phyloP scores from a whole-genome alignment of 164 flowering plant genomes.

The Houttuynia cordata region DNA sequence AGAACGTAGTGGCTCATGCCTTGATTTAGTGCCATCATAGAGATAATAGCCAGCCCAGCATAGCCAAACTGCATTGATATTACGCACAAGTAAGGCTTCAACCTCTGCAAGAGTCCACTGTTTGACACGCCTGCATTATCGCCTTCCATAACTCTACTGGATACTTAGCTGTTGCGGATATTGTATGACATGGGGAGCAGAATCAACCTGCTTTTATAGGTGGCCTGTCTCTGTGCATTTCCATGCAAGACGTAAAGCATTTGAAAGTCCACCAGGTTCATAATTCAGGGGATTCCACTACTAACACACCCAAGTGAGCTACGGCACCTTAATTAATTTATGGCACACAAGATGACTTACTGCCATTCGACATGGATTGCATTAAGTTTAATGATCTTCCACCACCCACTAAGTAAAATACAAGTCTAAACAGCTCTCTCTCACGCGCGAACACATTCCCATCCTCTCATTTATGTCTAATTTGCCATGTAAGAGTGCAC shows the following conservation, averaged over 20 bases:
- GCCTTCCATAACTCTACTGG: neutral
- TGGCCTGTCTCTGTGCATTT: neutral
- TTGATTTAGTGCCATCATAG: slow-evolving; percentile 1
- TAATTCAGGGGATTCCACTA: neutral
- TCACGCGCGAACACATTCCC: neutral
- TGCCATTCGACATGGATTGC: neutral
- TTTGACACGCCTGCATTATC: neutral
- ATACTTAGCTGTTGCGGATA: neutral
- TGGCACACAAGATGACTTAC: neutral
- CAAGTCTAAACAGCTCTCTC: too few relatives aligned
- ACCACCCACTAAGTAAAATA: neutral
- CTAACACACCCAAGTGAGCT: neutral
- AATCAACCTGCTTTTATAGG: neutral
- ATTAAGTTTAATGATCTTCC: neutral
- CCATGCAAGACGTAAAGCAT: too few relatives aligned
- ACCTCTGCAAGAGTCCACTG: neutral
- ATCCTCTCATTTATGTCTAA: neutral
- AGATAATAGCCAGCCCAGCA: slow-evolving; percentile 11
- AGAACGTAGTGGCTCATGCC: slow-evolving; percentile 7
- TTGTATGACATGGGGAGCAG: neutral
- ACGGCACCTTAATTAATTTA: neutral
- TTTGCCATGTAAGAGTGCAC: neutral
- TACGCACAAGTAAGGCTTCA: slow-evolving; percentile 8
- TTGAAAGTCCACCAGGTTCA: neutral
- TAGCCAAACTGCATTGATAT: slow-evolving; percentile 7